Evolutionary conservation across 441 rosid genomes (phyloP), one percentile per base, ranked within the genome.

Genomic region (Brassica hybrid): DNA sequence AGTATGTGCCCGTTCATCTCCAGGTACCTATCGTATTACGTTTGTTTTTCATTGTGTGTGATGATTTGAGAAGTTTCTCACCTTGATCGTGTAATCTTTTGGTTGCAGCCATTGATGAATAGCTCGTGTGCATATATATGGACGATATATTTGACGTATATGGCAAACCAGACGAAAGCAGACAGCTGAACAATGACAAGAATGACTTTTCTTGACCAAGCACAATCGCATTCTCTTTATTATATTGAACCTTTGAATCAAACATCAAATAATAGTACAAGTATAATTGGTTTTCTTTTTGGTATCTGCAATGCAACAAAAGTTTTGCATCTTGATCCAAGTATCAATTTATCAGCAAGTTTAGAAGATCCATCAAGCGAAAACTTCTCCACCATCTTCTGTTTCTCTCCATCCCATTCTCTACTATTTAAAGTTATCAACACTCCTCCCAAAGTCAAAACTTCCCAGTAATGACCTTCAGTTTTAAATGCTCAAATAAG

Each of bases 81-180:
- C 30, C 61, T 69, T 57, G 3, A 25, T 17, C n/a, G 18, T 58
- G 17, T 58, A 56, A 63, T 57, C 1, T 66, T 67, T 66, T 76
- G 56, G 59, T 76, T 38, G 85, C 91, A 91, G 97, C 92, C 96
- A 59, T 60, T 91, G 76, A 74, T 76, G 87, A 94, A 88, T 86
- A 94, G 91, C 83, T 77, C 91, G 0, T 90, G 87, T 72, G 82
- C 97, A 12, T 91, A 88, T 73, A 41, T 90, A n/a, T 94, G 93
- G 98, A 91, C 94, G 5, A 86, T 91, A 52, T 94, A 91, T 81
- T 80, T 91, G 74, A 91, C 98, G 61, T 89, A 90, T 83, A 88
- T 86, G 89, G 95, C 97, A 23, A 88, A 89, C 86, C 87, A 87
- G 78, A 78, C 82, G 16, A 89, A 87, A 80, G 93, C 74, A 65